Conservation (phyloP, 1,139 yeast genomes). For the Kurtzmaniella natalensis region DNA sequence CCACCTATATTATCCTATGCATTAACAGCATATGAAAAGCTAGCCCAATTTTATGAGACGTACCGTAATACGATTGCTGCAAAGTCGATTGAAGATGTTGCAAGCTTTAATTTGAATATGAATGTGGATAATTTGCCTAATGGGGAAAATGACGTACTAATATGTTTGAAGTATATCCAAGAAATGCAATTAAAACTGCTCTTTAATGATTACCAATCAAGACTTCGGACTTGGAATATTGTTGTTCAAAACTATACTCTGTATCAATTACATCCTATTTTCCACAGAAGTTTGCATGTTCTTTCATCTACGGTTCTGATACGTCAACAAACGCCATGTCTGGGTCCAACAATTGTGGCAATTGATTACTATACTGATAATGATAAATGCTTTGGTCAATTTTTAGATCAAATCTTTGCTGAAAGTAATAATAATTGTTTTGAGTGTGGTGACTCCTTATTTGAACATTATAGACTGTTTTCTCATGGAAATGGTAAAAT, state of each 20-base stretch:
- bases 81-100: constrained; percentile 10
- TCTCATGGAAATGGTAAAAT: constrained; percentile 86
- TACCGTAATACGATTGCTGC: constrained; percentile 21
- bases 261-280: constrained; percentile 43
- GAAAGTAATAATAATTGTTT: constrained; percentile 65
- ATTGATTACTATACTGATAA: constrained; percentile 89
- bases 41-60: constrained; percentile 29
- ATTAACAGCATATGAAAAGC: constrained; percentile 47
- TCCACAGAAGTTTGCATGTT: constrained; percentile 74
- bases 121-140: constrained; percentile 29
- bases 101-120: constrained; percentile 24
- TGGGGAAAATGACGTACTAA: constrained; percentile 32
- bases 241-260: constrained; percentile 35
- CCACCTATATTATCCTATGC: constrained; percentile 61
- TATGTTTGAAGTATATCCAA: constrained; percentile 34
- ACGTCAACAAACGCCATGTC: constrained; percentile 85
- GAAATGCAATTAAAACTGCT: constrained; percentile 26
- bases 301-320: constrained; percentile 80
- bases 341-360: constrained; percentile 79
- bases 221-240: constrained; percentile 36
- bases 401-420: constrained; percentile 75
- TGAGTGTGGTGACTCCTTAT: constrained; percentile 71
- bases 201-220: constrained; percentile 24
- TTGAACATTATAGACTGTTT: constrained; percentile 81
- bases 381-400: constrained; percentile 86